A percentile compares a stretch with the other conserved stretches of the same genome.
Conservation (phyloP, 2,329 filamentous ascomycete species). For the Cytospora piceae region DNA sequence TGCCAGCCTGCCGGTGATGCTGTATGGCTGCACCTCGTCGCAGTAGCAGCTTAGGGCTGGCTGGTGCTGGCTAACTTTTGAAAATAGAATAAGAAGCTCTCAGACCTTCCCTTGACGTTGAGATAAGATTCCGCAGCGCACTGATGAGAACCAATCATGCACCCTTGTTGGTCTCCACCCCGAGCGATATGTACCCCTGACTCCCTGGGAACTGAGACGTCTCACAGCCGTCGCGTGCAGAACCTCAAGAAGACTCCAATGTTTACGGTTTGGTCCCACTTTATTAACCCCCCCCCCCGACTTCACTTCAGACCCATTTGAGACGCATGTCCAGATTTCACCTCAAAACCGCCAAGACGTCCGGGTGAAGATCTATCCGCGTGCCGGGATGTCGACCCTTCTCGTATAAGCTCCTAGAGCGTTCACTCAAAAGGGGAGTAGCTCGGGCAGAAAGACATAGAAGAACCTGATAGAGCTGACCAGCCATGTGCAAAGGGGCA, state of each 20-base stretch:
- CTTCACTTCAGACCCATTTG: background rate
- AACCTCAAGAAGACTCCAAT: too few species aligned
- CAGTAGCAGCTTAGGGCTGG: background rate
- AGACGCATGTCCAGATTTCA: background rate
- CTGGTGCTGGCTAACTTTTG: too few species aligned
- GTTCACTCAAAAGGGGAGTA: background rate
- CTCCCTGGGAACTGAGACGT: slow-evolving; percentile 18
- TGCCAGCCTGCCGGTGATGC: background rate
- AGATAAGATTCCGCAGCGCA: background rate
- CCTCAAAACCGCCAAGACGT: slow-evolving; percentile 2
- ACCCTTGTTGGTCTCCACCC: slow-evolving; percentile 18
- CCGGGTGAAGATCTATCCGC: background rate
- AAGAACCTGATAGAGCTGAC: too few species aligned
- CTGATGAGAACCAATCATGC: slow-evolving; percentile 13
- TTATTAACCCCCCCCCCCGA: background rate
- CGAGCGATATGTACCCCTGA: slow-evolving; percentile 13
- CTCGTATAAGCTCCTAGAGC: background rate
- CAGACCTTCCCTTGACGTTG: background rate
- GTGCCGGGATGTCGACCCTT: background rate
- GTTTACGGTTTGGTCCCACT: slow-evolving; percentile 4
- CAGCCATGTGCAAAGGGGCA: background rate
- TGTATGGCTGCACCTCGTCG: background rate
- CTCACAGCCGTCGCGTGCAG: slow-evolving; percentile 29
- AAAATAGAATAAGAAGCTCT: background rate
- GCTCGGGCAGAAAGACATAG: background rate